Percentiles rank a stretch among this genome's conserved stretches.
Conservation (phyloP, 768 basidiomycete genomes). For the Coprinellus aureogranulatus region DNA sequence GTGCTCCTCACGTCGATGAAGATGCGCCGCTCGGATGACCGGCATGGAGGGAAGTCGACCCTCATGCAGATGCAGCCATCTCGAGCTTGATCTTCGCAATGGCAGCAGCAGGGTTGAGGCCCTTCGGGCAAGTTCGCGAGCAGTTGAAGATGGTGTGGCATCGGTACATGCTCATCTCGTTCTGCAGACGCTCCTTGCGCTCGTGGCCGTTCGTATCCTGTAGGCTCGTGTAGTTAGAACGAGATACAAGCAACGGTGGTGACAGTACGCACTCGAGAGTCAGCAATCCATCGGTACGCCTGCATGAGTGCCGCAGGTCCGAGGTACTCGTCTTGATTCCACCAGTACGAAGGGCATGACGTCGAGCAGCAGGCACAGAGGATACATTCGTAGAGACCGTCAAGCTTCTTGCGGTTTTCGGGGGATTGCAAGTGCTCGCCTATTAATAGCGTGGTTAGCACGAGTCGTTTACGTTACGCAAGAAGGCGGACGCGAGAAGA, state of each 20-base stretch:
- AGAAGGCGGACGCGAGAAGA: too few relatives aligned
- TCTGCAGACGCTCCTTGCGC: constrained; percentile 90
- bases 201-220: constrained; percentile 76
- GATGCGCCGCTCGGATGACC: too few relatives aligned
- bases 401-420: constrained; percentile 93
- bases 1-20: too few relatives aligned
- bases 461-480: too few relatives aligned
- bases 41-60: constrained; percentile 39
- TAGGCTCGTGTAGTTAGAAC: too few relatives aligned
- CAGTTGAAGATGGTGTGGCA: constrained; percentile 99
- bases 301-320: constrained; percentile 97
- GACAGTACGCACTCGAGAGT: constrained; percentile 82
- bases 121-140: constrained; percentile 96
- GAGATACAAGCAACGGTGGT: too few relatives aligned
- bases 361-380: constrained; percentile 98
- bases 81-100: constrained; percentile 94
- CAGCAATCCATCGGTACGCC: constrained; percentile 97
- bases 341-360: constrained; percentile 97
- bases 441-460: too few relatives aligned
- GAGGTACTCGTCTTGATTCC: constrained; percentile 98
- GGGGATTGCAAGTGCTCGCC: constrained; percentile 86
- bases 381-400: constrained; percentile 97
- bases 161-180: constrained; percentile 93
- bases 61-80: constrained; percentile 49
- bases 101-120: constrained; percentile 87